phyloP scores from a whole-genome alignment of 108 stramenopile species.

The Pseudonitzschia delicatissima region DNA sequence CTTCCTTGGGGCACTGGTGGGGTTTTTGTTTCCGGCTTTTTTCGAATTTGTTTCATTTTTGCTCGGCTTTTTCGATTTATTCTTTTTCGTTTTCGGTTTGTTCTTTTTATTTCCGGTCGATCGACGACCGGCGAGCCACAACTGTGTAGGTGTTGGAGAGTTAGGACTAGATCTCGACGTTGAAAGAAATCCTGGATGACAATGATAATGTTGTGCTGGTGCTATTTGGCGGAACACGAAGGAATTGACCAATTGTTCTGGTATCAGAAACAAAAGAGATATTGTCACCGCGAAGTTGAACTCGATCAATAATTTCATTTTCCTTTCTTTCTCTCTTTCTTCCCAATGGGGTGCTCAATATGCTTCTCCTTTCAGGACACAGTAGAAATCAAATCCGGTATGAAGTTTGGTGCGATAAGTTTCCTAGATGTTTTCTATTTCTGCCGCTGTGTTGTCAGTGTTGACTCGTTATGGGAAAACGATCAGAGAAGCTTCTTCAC shows the following conservation, averaged over 20 bases:
- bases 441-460: too few relatives aligned
- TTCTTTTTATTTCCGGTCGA: slow-evolving; percentile 9
- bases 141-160: neutral
- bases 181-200: neutral
- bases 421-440: too few relatives aligned
- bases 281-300: neutral
- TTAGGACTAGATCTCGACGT: neutral
- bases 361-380: too few relatives aligned
- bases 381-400: too few relatives aligned
- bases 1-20: neutral
- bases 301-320: too few relatives aligned
- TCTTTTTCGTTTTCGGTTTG: slow-evolving; percentile 4
- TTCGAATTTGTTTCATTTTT: neutral
- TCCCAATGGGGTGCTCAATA: too few relatives aligned
- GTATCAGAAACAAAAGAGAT: neutral
- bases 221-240: neutral
- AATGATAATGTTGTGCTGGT: neutral
- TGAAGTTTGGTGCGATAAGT: too few relatives aligned
- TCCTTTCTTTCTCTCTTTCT: too few relatives aligned
- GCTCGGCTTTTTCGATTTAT: slow-evolving; percentile 8
- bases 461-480: too few relatives aligned
- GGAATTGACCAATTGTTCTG: neutral
- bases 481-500: too few relatives aligned
- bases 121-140: neutral
- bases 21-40: neutral